These are phyloP conservation scores for Hyaloperonospora brassicae DNA, from an alignment of 352 stramenopile genomes.

Conservation along the genomic window DNA sequence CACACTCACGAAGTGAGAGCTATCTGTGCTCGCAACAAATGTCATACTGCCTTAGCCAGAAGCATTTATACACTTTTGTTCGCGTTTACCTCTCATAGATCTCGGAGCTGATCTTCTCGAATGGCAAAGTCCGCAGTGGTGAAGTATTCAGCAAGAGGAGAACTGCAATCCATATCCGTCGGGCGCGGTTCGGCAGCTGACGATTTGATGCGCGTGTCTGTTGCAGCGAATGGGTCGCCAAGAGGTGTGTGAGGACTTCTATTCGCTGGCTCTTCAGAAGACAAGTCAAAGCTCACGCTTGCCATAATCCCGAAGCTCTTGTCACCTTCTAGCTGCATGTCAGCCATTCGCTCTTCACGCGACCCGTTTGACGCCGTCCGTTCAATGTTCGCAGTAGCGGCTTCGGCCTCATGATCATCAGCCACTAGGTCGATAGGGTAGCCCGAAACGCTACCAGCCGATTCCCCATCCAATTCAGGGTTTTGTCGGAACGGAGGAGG, in stretches of 20 bases:
- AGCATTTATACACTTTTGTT: too few relatives aligned
- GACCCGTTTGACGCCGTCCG: slow-evolving; percentile 1
- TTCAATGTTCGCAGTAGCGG: slow-evolving; percentile 16
- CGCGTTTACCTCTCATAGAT: too few relatives aligned
- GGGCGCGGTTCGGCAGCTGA: slow-evolving; percentile 1
- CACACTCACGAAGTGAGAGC: too few relatives aligned
- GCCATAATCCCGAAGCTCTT: slow-evolving; percentile 26
- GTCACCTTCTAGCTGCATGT: slow-evolving; percentile 18
- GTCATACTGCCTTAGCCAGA: too few relatives aligned
- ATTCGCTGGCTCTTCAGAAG: slow-evolving; percentile 5
- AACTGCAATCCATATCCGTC: too few relatives aligned
- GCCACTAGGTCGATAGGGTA: slow-evolving; percentile 22
- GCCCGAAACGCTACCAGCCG: slow-evolving; percentile 11
- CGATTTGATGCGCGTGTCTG: background rate
- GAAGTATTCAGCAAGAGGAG: too few relatives aligned
- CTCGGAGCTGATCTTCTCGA: too few relatives aligned
- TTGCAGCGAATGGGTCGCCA: slow-evolving; percentile 2
- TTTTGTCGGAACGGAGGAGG: slow-evolving; percentile 28
- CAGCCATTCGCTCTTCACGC: slow-evolving; percentile 11
- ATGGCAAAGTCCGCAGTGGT: too few relatives aligned
- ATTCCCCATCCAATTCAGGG: slow-evolving; percentile 23
- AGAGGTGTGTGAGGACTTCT: slow-evolving; percentile 5
- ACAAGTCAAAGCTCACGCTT: slow-evolving; percentile 11
- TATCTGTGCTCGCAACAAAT: too few relatives aligned
- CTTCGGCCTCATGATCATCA: slow-evolving; percentile 24